These are phyloP conservation scores for Tetrapisispora nanseiensis DNA, from an alignment of 805 yeast genomes.

Conservation along the genomic window DNA sequence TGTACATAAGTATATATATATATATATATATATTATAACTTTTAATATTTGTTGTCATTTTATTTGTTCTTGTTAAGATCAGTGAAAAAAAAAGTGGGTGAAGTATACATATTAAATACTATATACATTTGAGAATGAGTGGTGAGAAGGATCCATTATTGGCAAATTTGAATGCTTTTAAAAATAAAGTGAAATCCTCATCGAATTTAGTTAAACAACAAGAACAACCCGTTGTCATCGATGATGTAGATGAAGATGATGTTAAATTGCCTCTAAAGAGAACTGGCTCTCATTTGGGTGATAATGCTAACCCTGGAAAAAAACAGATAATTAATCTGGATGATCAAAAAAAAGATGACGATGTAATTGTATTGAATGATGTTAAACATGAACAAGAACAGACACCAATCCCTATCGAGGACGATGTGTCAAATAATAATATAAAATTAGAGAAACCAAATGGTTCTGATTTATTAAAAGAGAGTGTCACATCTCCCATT, in stretches of 20 bases:
- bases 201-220: slow-evolving; percentile 23
- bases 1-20: no score
- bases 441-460: neutral
- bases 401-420: neutral
- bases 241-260: slow-evolving; percentile 8
- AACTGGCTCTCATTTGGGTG: slow-evolving; percentile 11
- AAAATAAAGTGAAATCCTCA: slow-evolving; percentile 48
- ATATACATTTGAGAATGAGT: neutral
- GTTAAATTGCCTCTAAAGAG: slow-evolving; percentile 8
- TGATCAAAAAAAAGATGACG: slow-evolving; percentile 8
- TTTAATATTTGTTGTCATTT: no score
- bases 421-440: neutral
- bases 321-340: slow-evolving; percentile 5
- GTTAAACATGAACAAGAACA: neutral
- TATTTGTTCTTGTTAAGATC: no score
- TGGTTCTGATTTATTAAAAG: neutral
- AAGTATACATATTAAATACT: neutral
- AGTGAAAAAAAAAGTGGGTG: neutral
- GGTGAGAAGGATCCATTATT: slow-evolving; percentile 32
- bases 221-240: neutral
- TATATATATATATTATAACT: no score
- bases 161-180: slow-evolving; percentile 57
- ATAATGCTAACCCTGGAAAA: slow-evolving; percentile 4
- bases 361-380: neutral
- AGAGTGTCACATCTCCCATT: neutral